Evolutionary conservation across 805 yeast species (phyloP).

Genomic region (Candida takata): DNA sequence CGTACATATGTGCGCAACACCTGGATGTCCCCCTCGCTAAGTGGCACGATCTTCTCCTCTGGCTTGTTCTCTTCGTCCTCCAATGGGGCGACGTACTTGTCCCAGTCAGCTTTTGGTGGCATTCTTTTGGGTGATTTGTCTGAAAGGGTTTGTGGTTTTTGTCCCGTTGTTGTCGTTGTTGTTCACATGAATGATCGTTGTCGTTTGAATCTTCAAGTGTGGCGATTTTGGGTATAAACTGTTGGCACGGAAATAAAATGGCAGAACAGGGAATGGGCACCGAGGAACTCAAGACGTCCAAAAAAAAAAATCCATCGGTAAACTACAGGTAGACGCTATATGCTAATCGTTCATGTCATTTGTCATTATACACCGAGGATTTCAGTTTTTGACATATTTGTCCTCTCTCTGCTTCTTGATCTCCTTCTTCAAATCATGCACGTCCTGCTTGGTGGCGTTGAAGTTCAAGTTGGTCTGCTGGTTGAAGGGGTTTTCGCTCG

Average conservation of each 20-base stretch:
- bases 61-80: slow-evolving; percentile 47
- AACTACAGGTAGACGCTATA: too few relatives aligned
- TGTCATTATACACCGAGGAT: too few relatives aligned
- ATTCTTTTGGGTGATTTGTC: slow-evolving; percentile 29
- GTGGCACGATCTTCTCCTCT: slow-evolving; percentile 75
- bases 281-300: too few relatives aligned
- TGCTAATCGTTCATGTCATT: too few relatives aligned
- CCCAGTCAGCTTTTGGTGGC: slow-evolving; percentile 99
- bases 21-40: slow-evolving; percentile 95
- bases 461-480: slow-evolving; percentile 52
- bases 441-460: slow-evolving; percentile 54
- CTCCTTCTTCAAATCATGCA: slow-evolving; percentile 37
- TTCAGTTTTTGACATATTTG: slow-evolving; percentile 11
- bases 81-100: slow-evolving; percentile 84
- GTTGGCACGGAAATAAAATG: too few relatives aligned
- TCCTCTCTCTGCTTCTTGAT: slow-evolving; percentile 44
- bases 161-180: neutral
- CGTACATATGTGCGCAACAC: slow-evolving; percentile 80
- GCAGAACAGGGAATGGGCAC: too few relatives aligned
- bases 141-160: too few relatives aligned
- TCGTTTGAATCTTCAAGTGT: too few relatives aligned
- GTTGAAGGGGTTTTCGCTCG: slow-evolving; percentile 79
- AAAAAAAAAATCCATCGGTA: too few relatives aligned
- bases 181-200: too few relatives aligned
- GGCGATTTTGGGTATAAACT: too few relatives aligned